Conservation (phyloP, 139 green algal genomes). For the Desmodesmus armatus region DNA sequence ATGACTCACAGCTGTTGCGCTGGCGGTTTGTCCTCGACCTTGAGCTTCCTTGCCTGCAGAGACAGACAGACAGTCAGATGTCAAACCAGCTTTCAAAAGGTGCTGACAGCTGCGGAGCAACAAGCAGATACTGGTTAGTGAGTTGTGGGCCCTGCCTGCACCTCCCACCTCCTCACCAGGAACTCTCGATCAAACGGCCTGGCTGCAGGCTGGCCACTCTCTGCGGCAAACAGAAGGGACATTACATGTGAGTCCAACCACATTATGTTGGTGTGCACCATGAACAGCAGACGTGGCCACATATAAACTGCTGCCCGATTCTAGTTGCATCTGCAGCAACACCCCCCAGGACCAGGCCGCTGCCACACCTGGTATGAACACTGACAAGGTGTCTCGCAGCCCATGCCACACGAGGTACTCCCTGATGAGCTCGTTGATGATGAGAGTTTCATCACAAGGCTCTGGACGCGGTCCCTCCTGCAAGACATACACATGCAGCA, state of each 20-base stretch:
- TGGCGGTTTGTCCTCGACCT: too few species aligned
- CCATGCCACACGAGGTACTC: constrained; percentile 67
- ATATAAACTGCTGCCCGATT: too few species aligned
- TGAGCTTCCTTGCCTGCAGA: too few species aligned
- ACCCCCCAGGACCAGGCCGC: neutral
- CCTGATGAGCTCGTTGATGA: constrained; percentile 78
- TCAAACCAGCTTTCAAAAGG: too few species aligned
- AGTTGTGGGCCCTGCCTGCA: neutral
- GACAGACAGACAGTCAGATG: too few species aligned
- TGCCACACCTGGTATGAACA: constrained; percentile 64
- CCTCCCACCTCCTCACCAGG: constrained; percentile 39
- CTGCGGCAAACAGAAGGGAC: constrained; percentile 5
- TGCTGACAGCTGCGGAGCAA: too few species aligned
- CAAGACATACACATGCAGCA: neutral
- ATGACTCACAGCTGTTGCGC: too few species aligned
- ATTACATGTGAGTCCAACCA: neutral
- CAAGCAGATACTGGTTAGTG: neutral
- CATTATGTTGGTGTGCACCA: neutral
- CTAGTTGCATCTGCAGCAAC: too few species aligned
- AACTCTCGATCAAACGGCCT: constrained; percentile 62
- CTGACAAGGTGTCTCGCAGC: constrained; percentile 53
- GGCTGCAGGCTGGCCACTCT: constrained; percentile 54
- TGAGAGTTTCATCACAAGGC: constrained; percentile 62
- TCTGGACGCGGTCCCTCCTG: constrained; percentile 44
- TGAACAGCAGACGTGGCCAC: neutral